Base-by-base conservation (phyloP, 371 early-diverging fungal genomes). In the Enteropsectra breve region DNA sequence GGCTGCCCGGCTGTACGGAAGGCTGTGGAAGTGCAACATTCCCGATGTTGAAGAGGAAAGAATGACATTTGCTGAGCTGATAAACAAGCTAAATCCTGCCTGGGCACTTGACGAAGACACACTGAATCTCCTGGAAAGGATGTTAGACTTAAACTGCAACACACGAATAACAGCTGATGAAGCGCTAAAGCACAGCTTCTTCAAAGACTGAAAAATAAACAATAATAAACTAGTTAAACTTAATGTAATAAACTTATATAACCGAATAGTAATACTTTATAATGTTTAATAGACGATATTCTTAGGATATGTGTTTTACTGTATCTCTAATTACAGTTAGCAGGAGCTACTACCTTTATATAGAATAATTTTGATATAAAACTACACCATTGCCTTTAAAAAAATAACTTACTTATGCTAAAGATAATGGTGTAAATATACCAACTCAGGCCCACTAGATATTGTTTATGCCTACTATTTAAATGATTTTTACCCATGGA, bases 11-110 rank as follows among this genome's bases (percentile, higher is more conserved):
- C 37, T 63, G 58, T 79, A 78, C 54, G 70, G 74, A 57, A 68
- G 80, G 53, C 30, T 60, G 1, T 80, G 78, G 78, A 78, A 68
- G 54, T 76, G 76, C 26, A 82, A 82, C 62, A 70, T 80, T 49
- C 57, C 69, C 18, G 72, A 74, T 24, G 72, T 77, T 30, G 65
- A 70, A 13, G 70, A 66, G 11, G 76, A 76, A 33, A 62, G 74
- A 49, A 66, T 80, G 1, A 56, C 76, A 15, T 82, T 82, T 68
- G 63, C 72, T 53, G 65, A 46, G 40, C 40, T 82, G 36, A 64
- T 80, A 30, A 53, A 59, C 24, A 52, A 26, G 32, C 37, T 74
- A 1, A 73, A 72, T 55, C 58, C 65, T 29, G 59, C 18, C 28
- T 8, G n/a, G 2, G 58, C 53, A 21, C 36, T 69, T 38, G 70